Conservation (phyloP, 768 basidiomycete species). For the Trametes sanguinea region DNA sequence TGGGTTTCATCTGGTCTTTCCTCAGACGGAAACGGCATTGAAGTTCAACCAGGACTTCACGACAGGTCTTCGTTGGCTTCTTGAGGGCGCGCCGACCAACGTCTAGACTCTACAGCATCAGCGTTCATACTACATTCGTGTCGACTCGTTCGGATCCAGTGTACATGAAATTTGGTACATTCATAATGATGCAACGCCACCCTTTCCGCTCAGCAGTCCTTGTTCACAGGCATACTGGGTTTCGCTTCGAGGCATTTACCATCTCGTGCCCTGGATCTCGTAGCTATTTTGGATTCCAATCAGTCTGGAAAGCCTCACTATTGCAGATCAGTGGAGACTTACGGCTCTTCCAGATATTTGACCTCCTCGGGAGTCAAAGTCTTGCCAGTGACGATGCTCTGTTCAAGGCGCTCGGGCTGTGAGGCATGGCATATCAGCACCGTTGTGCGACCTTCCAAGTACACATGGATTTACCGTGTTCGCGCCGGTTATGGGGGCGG, state of each 20-base stretch:
- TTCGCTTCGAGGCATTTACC: background rate
- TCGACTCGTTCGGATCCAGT: no score
- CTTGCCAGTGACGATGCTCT: constrained; percentile 39
- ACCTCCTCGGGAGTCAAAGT: constrained; percentile 57
- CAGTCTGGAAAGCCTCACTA: background rate
- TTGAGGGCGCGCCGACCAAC: background rate
- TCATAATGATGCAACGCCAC: no score
- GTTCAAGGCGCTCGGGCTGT: constrained; percentile 28
- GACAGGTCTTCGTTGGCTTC: constrained; percentile 1
- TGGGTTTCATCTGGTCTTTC: constrained; percentile 1
- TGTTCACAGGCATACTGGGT: no score
- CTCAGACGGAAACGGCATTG: background rate
- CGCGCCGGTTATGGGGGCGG: constrained; percentile 47
- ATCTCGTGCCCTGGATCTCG: background rate
- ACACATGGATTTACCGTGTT: constrained; percentile 30
- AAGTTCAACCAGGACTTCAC: background rate
- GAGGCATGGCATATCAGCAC: background rate
- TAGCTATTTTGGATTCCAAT: background rate
- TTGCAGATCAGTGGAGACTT: background rate
- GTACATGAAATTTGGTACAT: no score
- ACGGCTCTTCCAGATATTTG: constrained; percentile 56
- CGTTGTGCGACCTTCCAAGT: background rate
- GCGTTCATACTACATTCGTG: no score
- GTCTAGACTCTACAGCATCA: background rate
- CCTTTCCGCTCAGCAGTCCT: no score